Evolutionary conservation across 2,329 filamentous ascomycete genomes (phyloP).

Genomic region (Botrytis byssoidea): DNA sequence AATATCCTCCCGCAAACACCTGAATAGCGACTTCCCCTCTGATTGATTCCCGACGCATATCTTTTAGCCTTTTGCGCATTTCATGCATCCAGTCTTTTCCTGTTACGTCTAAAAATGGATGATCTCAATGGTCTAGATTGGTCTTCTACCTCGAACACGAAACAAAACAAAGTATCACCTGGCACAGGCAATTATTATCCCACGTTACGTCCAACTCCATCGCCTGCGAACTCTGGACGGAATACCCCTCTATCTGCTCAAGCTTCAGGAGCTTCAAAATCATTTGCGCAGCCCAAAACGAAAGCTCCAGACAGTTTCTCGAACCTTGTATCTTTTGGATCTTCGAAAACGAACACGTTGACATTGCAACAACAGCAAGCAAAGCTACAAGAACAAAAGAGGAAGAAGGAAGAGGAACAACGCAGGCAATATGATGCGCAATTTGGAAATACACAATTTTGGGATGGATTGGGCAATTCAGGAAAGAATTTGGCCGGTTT

Average conservation of each 20-base stretch:
- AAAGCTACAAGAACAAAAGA: slow-evolving; percentile 62
- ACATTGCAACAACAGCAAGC: slow-evolving; percentile 76
- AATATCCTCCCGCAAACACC: not conserved
- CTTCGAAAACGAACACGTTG: slow-evolving; percentile 62
- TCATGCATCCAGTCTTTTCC: slow-evolving; percentile 22
- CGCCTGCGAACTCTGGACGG: slow-evolving; percentile 51
- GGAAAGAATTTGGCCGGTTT: slow-evolving; percentile 43
- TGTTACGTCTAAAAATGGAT: slow-evolving; percentile 49
- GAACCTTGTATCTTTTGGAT: slow-evolving; percentile 65
- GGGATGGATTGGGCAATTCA: slow-evolving; percentile 66
- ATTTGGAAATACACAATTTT: slow-evolving; percentile 74
- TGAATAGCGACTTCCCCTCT: not conserved
- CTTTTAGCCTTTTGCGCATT: slow-evolving; percentile 12
- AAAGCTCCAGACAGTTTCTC: slow-evolving; percentile 69
- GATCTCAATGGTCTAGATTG: slow-evolving; percentile 62
- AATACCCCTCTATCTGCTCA: slow-evolving; percentile 51
- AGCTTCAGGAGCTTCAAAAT: slow-evolving; percentile 43
- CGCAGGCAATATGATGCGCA: slow-evolving; percentile 70
- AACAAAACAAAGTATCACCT: slow-evolving; percentile 41
- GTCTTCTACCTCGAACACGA: slow-evolving; percentile 46
- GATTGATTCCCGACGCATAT: not conserved
- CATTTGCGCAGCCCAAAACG: slow-evolving; percentile 45
- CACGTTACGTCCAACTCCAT: slow-evolving; percentile 51
- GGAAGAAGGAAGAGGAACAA: slow-evolving; percentile 71
- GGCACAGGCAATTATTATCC: slow-evolving; percentile 47